These are phyloP conservation scores for Hypomontagnella monticulosa DNA, from an alignment of 495 filamentous ascomycete species.

Conservation along the genomic window DNA sequence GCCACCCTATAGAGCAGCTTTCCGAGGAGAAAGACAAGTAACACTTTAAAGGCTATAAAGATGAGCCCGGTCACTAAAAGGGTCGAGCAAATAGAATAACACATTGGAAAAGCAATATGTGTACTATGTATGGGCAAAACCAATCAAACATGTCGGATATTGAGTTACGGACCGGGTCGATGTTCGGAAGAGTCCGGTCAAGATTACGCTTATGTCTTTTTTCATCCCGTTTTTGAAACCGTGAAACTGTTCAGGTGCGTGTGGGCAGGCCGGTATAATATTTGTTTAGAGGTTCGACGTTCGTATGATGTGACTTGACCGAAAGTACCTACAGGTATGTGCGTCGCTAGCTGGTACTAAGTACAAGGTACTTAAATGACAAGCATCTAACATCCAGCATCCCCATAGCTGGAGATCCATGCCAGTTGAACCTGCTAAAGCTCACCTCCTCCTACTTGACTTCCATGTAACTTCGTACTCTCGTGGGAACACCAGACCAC, in stretches of 20 bases:
- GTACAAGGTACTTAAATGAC: conserved; percentile 33
- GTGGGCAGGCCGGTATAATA: conserved; percentile 8
- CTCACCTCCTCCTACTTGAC: conserved; percentile 7
- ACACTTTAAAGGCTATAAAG: background rate
- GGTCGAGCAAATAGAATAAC: conserved; percentile 5
- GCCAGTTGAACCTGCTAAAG: conserved; percentile 17
- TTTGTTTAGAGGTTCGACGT: background rate
- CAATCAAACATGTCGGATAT: conserved; percentile 22
- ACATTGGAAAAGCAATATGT: background rate
- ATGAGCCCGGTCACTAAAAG: conserved; percentile 1
- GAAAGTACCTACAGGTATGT: conserved; percentile 17
- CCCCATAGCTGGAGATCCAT: too few relatives aligned
- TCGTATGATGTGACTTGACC: conserved; percentile 20
- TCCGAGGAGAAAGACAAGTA: background rate
- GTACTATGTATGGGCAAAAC: conserved; percentile 1
- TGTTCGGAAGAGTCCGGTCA: conserved; percentile 22
- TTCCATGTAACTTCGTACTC: conserved; percentile 8
- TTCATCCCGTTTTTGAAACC: conserved; percentile 18
- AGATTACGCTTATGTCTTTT: background rate
- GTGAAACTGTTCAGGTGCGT: too few relatives aligned
- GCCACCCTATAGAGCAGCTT: background rate
- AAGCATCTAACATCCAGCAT: conserved; percentile 16
- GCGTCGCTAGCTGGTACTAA: conserved; percentile 14
- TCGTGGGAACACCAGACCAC: conserved; percentile 2
- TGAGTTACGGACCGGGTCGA: conserved; percentile 25